Evolutionary conservation across 805 yeast species (phyloP).

Genomic region (Yamadazyma phyllophila): DNA sequence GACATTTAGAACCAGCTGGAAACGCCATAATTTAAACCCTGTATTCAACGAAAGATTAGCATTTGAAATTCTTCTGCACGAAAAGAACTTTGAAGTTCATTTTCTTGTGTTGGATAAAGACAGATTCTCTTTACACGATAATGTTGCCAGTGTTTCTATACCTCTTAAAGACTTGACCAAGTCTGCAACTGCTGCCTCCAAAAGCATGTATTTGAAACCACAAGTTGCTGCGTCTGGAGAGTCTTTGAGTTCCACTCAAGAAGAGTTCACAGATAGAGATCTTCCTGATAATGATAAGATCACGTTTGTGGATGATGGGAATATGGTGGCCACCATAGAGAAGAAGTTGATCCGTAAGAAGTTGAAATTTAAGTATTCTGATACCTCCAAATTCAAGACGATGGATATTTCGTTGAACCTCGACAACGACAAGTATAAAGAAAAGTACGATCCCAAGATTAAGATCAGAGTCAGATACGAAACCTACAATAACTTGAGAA

Average conservation of each 20-base stretch:
- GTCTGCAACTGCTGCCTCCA: slow-evolving; percentile 27
- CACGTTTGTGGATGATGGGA: slow-evolving; percentile 23
- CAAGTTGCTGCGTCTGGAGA: slow-evolving; percentile 6
- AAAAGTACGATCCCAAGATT: slow-evolving; percentile 50
- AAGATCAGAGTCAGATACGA: slow-evolving; percentile 62
- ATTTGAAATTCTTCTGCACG: slow-evolving; percentile 70
- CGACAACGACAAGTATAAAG: slow-evolving; percentile 31
- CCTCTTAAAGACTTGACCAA: slow-evolving; percentile 50
- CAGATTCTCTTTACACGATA: slow-evolving; percentile 76
- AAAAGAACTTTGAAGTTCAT: slow-evolving; percentile 60
- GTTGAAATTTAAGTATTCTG: slow-evolving; percentile 29
- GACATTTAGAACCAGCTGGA: slow-evolving; percentile 82
- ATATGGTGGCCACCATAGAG: slow-evolving; percentile 26
- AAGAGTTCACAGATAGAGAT: slow-evolving; percentile 13
- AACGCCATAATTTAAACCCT: slow-evolving; percentile 80
- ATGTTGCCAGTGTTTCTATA: slow-evolving; percentile 65
- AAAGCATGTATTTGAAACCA: slow-evolving; percentile 8
- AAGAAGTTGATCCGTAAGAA: slow-evolving; percentile 15
- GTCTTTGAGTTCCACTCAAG: slow-evolving; percentile 3
- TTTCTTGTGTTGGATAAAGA: slow-evolving; percentile 84
- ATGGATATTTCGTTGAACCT: slow-evolving; percentile 35
- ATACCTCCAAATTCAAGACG: slow-evolving; percentile 42
- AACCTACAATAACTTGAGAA: slow-evolving; percentile 61
- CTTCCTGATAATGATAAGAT: slow-evolving; percentile 11
- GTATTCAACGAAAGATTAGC: slow-evolving; percentile 76